These are phyloP conservation scores for Aspergillus amoenus DNA, from an alignment of 2,329 filamentous ascomycete genomes.

Conservation along the genomic window DNA sequence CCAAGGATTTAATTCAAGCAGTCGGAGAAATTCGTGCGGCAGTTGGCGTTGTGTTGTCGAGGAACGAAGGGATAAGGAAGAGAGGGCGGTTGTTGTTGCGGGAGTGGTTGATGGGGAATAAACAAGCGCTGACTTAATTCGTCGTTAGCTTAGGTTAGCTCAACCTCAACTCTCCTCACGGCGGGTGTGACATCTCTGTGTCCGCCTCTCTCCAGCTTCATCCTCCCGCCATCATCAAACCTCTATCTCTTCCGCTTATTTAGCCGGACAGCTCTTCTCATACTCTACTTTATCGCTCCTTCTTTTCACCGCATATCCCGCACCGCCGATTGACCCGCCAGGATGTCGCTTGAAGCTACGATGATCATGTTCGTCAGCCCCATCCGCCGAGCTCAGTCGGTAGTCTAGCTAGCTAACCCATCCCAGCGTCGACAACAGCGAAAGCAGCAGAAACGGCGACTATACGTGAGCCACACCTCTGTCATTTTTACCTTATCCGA, in stretches of 20 bases:
- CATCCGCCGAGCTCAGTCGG: slow-evolving; percentile 12
- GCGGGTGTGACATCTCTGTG: slow-evolving; percentile 22
- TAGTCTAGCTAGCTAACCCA: slow-evolving; percentile 19
- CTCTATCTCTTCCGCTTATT: slow-evolving; percentile 8
- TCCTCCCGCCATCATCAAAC: slow-evolving; percentile 14
- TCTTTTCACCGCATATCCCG: slow-evolving; percentile 15
- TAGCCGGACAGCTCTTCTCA: neutral
- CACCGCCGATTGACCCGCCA: slow-evolving; percentile 46
- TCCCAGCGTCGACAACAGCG: slow-evolving; percentile 88
- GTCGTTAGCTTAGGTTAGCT: slow-evolving; percentile 17
- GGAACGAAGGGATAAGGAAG: slow-evolving; percentile 9
- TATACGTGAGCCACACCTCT: slow-evolving; percentile 54
- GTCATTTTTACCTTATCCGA: neutral
- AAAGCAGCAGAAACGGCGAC: slow-evolving; percentile 96
- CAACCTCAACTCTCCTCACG: slow-evolving; percentile 1
- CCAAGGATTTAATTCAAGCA: neutral
- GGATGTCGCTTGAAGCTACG: slow-evolving; percentile 97
- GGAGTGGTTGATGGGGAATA: slow-evolving; percentile 32
- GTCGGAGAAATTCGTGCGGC: neutral
- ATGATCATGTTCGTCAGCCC: slow-evolving; percentile 72
- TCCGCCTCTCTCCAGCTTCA: slow-evolving; percentile 28
- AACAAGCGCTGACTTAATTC: slow-evolving; percentile 41
- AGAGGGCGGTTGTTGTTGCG: slow-evolving; percentile 15
- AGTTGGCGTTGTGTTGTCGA: slow-evolving; percentile 3
- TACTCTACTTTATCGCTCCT: neutral